A percentile compares a stretch with the other conserved stretches of the same genome.
phyloP scores from a whole-genome alignment of 495 filamentous ascomycete species.

The Annulohypoxylon moriforme region DNA sequence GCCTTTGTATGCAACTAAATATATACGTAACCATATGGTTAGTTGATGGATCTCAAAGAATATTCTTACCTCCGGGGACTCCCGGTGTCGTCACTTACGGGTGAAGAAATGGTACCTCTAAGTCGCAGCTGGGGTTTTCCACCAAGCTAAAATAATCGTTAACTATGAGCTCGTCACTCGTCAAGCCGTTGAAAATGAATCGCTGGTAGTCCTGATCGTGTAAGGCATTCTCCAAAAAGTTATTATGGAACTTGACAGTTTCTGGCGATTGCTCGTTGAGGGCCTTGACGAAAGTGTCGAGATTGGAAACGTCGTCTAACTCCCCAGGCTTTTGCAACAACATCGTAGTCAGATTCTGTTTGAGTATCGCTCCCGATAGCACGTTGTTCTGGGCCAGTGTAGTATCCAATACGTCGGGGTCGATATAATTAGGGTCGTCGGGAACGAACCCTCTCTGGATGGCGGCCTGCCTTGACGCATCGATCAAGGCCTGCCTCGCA shows the following conservation, averaged over 20 bases:
- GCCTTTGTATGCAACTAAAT: neutral
- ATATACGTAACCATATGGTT: neutral
- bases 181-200: constrained; percentile 36
- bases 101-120: too few relatives aligned
- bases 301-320: constrained; percentile 2
- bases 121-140: constrained; percentile 26
- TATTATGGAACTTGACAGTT: constrained; percentile 6
- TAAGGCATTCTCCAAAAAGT: constrained; percentile 26
- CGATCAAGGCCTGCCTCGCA: neutral
- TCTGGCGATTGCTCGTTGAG: neutral
- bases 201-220: constrained; percentile 52
- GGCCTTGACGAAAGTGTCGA: neutral
- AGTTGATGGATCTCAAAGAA: neutral
- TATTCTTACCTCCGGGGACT: too few relatives aligned
- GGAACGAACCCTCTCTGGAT: neutral
- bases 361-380: constrained; percentile 7
- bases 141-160: constrained; percentile 29
- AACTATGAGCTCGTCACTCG: constrained; percentile 49
- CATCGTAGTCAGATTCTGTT: neutral
- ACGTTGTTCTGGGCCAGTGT: constrained; percentile 3
- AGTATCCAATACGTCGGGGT: constrained; percentile 20
- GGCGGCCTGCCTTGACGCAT: constrained; percentile 2
- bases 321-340: constrained; percentile 23
- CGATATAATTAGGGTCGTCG: constrained; percentile 16
- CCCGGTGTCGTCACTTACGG: constrained; percentile 28